Evolutionary conservation across 768 basidiomycete species (phyloP), one percentile per base, ranked within the genome.

Genomic region (Tylopilus intermedius): DNA sequence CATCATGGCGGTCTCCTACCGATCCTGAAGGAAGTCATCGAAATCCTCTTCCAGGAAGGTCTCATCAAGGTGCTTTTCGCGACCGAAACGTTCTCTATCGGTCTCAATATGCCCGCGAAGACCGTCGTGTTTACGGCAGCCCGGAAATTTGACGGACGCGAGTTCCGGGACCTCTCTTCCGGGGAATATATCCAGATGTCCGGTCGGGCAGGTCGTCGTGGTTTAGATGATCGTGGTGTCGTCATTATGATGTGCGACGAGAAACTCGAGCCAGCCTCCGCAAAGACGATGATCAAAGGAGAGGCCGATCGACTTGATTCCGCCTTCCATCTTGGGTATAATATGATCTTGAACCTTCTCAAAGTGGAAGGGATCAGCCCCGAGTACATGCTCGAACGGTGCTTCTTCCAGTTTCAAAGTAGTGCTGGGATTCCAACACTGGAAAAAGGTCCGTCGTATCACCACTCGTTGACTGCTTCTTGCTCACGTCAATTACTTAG

Each of bases 131-230:
- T 99, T 75, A 96, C 93, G 0, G 81, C 86, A 0, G 87, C 93
- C 3, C 84, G 93, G 59, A 99, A 99, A 72, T 98, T 94, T 62
- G 96, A 99, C 67, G 96, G 96, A 0, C 83, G 82, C 41, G 93
- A 94, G 62, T 96, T 96, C 74, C 80, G 96, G 26, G 91, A 91
- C 65, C 76, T 99, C 33, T 92, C 92, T 0, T 89, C 86, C 0
- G 89, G 96, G 52, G 96, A 99, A 78, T 99, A 99, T 69, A 96
- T 98, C 62, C 96, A 99, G 65, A 99, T 99, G 96, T 94, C 94
- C 0, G 96, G 96, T 51, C 90, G 96, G 51, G 96, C 96, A 2
- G 96, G 96, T 57, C 86, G 96, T 62, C 84, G 96, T 72, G 96
- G 96, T 40, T 73, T 98, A 54, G 96, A 99, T 68, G 95, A 98